phyloP scores from a whole-genome alignment of 83 land plant species.

The Larix sibirica region DNA sequence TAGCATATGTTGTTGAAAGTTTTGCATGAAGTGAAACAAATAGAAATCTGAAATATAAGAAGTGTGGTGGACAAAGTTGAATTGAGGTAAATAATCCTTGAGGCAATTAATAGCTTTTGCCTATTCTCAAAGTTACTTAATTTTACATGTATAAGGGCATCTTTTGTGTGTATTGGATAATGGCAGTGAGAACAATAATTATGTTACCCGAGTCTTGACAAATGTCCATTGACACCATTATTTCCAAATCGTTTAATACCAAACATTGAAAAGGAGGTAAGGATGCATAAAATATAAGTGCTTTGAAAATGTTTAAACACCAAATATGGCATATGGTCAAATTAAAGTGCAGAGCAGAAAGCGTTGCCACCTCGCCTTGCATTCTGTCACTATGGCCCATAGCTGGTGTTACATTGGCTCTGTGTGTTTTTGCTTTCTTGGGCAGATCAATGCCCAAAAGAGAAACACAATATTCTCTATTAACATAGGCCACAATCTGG shows the following conservation, averaged over 20 bases:
- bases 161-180: background rate
- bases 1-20: conserved; percentile 5
- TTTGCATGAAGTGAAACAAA: background rate
- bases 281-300: background rate
- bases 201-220: background rate
- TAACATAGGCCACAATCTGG: background rate
- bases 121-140: background rate
- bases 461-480: background rate
- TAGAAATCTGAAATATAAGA: background rate
- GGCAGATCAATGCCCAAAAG: background rate
- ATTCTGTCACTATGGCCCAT: background rate
- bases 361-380: background rate
- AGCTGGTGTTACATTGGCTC: background rate
- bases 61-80: conserved; percentile 8
- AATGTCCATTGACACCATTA: background rate
- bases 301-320: background rate
- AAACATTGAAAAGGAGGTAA: background rate
- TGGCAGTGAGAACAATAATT: background rate
- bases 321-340: background rate
- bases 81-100: background rate
- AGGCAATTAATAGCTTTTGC: background rate
- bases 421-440: background rate
- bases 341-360: background rate
- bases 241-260: background rate
- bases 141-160: background rate